Percentiles rank a stretch among this genome's conserved stretches.
Conservation (phyloP, 2,329 filamentous ascomycete species). For the Phoma sp. region DNA sequence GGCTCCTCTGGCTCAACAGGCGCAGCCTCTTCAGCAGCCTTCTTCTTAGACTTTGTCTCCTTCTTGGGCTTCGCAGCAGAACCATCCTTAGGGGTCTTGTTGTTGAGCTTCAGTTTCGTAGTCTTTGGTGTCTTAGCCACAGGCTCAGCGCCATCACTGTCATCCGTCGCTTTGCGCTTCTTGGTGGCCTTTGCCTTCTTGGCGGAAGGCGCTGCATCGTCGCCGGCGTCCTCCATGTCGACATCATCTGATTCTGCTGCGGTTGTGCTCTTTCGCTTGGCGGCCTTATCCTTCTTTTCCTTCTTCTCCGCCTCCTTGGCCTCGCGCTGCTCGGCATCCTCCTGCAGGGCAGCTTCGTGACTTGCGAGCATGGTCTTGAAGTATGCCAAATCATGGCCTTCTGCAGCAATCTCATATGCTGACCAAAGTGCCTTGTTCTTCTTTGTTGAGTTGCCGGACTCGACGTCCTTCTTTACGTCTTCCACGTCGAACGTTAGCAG, state of each 20-base stretch:
- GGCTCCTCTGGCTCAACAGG: slow-evolving; percentile 58
- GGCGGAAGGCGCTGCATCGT: slow-evolving; percentile 47
- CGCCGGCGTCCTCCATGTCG: slow-evolving; percentile 49
- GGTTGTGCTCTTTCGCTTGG: slow-evolving; percentile 50
- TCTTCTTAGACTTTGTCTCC: slow-evolving; percentile 62
- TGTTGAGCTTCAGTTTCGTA: slow-evolving; percentile 54
- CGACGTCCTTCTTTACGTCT: slow-evolving; percentile 73
- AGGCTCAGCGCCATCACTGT: slow-evolving; percentile 69
- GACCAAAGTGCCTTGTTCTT: slow-evolving; percentile 78
- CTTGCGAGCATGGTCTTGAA: slow-evolving; percentile 79
- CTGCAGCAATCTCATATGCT: slow-evolving; percentile 80
- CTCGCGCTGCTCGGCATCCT: slow-evolving; percentile 69
- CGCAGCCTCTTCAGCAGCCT: slow-evolving; percentile 63
- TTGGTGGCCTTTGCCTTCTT: slow-evolving; percentile 47
- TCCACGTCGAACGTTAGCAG: slow-evolving; percentile 78
- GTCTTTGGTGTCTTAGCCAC: slow-evolving; percentile 58
- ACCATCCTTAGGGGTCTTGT: slow-evolving; percentile 48
- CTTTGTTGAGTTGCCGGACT: slow-evolving; percentile 79
- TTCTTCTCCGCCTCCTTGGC: slow-evolving; percentile 67
- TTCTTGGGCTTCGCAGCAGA: slow-evolving; percentile 64
- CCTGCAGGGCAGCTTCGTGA: slow-evolving; percentile 62
- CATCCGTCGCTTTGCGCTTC: slow-evolving; percentile 81
- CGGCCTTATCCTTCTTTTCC: slow-evolving; percentile 65
- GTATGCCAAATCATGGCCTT: slow-evolving; percentile 76
- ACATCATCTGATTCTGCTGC: slow-evolving; percentile 44